Conservation (phyloP, 1,284 basidiomycete species). For the Mixia osmundae region DNA sequence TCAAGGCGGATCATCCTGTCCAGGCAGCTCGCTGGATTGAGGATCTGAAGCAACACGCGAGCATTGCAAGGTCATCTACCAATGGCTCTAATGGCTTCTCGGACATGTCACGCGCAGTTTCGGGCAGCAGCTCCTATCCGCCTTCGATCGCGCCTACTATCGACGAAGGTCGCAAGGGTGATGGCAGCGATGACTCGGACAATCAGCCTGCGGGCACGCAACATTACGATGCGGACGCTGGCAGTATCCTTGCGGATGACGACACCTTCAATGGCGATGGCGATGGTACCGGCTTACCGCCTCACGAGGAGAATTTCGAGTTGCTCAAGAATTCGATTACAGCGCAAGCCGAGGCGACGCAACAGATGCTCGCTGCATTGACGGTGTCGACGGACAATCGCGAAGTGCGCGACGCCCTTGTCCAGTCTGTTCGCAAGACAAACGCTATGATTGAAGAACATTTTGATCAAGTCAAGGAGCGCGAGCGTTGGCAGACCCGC, state of each 20-base stretch:
- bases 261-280: conserved; percentile 1
- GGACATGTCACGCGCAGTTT: too few species aligned
- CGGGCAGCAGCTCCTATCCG: too few species aligned
- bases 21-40: conserved; percentile 74
- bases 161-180: too few species aligned
- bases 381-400: conserved; percentile 12
- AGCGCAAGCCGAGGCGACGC: conserved; percentile 54
- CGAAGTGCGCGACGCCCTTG: conserved; percentile 27
- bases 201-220: not conserved
- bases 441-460: conserved; percentile 43
- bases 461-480: conserved; percentile 42
- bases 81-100: too few species aligned
- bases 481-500: conserved; percentile 44
- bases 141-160: too few species aligned
- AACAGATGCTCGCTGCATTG: conserved; percentile 39
- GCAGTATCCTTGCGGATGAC: conserved; percentile 5
- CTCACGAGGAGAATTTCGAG: conserved; percentile 42
- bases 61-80: not conserved
- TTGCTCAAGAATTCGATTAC: conserved; percentile 48
- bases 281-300: conserved; percentile 25
- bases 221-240: conserved; percentile 3
- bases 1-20: conserved; percentile 71
- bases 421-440: conserved; percentile 37
- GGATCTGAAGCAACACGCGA: conserved; percentile 27
- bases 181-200: not conserved